Conservation (phyloP, 2,329 filamentous ascomycete species). For the Colletotrichum siamense region DNA sequence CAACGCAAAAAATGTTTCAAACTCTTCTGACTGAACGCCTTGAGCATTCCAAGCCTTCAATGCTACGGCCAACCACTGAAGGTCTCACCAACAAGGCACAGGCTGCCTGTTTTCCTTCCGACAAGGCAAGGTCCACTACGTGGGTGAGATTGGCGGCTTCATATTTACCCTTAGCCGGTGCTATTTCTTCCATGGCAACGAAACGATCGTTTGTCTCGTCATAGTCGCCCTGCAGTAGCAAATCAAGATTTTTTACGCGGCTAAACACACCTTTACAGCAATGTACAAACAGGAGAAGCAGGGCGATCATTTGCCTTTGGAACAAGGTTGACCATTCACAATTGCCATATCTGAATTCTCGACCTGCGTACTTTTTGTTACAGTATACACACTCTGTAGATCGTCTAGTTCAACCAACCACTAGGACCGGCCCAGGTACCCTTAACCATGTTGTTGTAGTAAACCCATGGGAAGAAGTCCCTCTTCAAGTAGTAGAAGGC, state of each 20-base stretch:
- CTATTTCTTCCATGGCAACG: not conserved
- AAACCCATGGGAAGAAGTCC: constrained; percentile 73
- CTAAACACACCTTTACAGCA: not conserved
- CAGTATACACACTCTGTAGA: not conserved
- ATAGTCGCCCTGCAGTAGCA: not conserved
- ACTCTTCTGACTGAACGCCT: not conserved
- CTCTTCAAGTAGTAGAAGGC: constrained; percentile 69
- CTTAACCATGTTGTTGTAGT: constrained; percentile 64
- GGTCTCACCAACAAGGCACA: not conserved
- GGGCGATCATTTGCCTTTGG: not conserved
- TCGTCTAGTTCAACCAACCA: constrained; percentile 43
- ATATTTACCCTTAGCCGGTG: not conserved
- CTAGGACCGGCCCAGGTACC: constrained; percentile 67
- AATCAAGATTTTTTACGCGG: not conserved
- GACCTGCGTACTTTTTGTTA: not conserved
- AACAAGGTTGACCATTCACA: not conserved
- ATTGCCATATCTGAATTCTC: not conserved
- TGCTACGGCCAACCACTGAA: not conserved
- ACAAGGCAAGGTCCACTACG: not conserved
- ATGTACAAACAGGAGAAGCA: not conserved
- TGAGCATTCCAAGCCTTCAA: not conserved
- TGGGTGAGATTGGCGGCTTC: not conserved
- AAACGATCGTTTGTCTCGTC: not conserved
- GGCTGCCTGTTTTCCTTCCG: not conserved
- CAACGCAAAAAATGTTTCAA: not conserved